Evolutionary conservation across 169 alveolate genomes (phyloP), one percentile per base, ranked within the genome.

Genomic region (Cyclospora cayetanensis): DNA sequence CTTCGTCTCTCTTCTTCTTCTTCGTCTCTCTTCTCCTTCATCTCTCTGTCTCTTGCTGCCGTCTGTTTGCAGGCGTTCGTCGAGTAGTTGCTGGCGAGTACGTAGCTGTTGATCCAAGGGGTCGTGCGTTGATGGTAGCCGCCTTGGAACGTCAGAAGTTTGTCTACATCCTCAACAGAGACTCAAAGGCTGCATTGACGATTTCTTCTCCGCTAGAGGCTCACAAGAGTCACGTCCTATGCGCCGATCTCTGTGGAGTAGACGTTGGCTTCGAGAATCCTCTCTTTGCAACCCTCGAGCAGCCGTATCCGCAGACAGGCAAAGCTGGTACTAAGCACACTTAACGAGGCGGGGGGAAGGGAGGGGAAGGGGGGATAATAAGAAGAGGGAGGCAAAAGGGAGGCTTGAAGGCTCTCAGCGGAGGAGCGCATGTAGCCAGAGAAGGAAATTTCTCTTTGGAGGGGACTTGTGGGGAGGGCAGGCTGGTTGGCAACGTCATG

Each of bases 51-150:
- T 70, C 27, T 34, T 37, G 63, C 27, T 37, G 66, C 20, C 34
- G 46, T 68, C 92, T 42, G 15, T 35, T 34, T 50, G 25, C 74
- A 90, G 94, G 94, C 20, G 22, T 89, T 41, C 74, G 88, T 1
- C 86, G 93, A 1, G 65, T 55, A 22, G 94, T 95, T 95, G n/a
- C 97, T 97, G 99, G 99, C 0, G 99, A 99, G 93, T 99, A 98
- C 96, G 94, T 99, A 55, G 99, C 99, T 18, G 99, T 98, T 39
- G 99, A 99, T 94, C 99, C 99, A 9, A 98, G 98, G 95, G 99
- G 99, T 22, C 97, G 99, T 88, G 99, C 99, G 1, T 94, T 99
- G 55, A 98, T 99, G 99, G 95, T 99, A 27, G 99, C 99, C 22
- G 99, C 99, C 9, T 97, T 98, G 20, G 99, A 99, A 96, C 97